Base-by-base conservation (phyloP, 768 basidiomycete genomes). In the Tricholoma terreum region DNA sequence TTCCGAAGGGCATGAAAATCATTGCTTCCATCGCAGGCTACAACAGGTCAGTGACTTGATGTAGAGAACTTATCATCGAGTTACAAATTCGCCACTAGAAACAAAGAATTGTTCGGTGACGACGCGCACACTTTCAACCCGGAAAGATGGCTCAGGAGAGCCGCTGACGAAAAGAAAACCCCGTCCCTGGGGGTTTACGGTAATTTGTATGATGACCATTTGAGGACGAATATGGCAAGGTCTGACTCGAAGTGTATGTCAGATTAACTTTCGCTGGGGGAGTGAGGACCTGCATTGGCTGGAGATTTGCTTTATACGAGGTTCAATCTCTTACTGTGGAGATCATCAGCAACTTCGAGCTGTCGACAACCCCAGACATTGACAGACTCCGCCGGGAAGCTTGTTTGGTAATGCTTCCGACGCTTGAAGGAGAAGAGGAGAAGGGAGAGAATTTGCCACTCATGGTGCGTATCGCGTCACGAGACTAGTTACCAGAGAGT, bases 291-390 rank as follows among this genome's bases (percentile, higher is more conserved):
- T 82, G 79, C 65, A 77, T 82, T 36, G 80, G 79, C 19, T 82
- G 79, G 78, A 67, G 77, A 56, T 81, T 81, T 57, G 80, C 80
- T 4, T 56, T 85, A 1, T 75, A 78, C 56, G 85, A 88, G 66
- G 69, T 85, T 34, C 81, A 85, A 62, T 69, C 79, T 1, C 77
- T 87, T 60, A 73, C 85, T 4, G 76, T 83, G 6, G 84, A 85
- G 64, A 76, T 84, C 35, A 68, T 86, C 58, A 77, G 78, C 50
- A 81, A 83, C 66, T 86, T 87, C 58, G 79, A 85, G 61, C 75
- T 87, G 33, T 64, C 75, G 57, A 75, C 67, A 4, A 78, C 76
- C 1, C 73, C 74, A 15, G 75, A 77, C 19, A 64, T 78, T 17
- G 65, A 69, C 4, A 66, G 73, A 14, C 64, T 82, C 21, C 72